A percentile compares a stretch with the other conserved stretches of the same genome.
These are phyloP conservation scores for Fraxinus dipetala DNA, from an alignment of 305 asterid genomes.

Conservation along the genomic window DNA sequence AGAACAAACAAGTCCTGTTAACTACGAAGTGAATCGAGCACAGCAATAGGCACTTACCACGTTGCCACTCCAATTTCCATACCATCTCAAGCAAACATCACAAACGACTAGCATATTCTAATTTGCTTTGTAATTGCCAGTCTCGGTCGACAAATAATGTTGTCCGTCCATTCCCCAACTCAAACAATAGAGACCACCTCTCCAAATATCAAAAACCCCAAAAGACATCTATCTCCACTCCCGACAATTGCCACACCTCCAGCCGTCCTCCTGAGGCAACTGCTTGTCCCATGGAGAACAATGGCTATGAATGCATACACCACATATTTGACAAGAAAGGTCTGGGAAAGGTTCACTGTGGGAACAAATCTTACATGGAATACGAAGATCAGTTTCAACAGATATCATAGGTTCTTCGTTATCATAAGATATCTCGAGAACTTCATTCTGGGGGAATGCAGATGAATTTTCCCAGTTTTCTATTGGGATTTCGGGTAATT, in stretches of 20 bases:
- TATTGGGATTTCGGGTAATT: conserved; percentile 28
- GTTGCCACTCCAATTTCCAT: background rate
- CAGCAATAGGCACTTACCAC: background rate
- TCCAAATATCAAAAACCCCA: background rate
- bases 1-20: background rate
- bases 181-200: background rate
- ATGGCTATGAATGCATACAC: conserved; percentile 56
- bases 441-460: conserved; percentile 36
- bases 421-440: conserved; percentile 32
- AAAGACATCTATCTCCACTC: conserved; percentile 51
- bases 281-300: conserved; percentile 85
- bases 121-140: background rate
- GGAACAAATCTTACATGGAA: conserved; percentile 64
- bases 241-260: conserved; percentile 90
- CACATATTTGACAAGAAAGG: conserved; percentile 65
- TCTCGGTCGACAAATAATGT: background rate
- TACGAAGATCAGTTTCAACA: conserved; percentile 26
- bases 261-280: conserved; percentile 36
- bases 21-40: background rate
- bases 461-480: conserved; percentile 37
- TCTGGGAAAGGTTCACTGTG: conserved; percentile 55
- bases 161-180: background rate
- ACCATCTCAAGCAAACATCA: conserved; percentile 14
- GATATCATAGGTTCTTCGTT: conserved; percentile 39
- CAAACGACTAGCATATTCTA: conserved; percentile 5